Conservation (phyloP, 1,284 basidiomycete species). For the Vanrija pseudolonga region DNA sequence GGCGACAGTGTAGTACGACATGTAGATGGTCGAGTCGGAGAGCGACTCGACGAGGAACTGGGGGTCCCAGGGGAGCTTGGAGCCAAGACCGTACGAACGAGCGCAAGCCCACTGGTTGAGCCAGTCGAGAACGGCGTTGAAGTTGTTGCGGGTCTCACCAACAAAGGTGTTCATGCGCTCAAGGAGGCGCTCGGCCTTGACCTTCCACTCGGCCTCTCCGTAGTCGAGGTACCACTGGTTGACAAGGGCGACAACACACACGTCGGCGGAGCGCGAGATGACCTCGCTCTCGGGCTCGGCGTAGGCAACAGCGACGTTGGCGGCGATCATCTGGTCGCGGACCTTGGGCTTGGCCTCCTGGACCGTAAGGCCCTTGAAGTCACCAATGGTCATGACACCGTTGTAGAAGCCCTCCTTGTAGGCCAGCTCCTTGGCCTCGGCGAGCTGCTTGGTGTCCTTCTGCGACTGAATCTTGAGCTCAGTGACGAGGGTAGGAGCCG, state of each 20-base stretch:
- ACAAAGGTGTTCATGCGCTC: constrained; percentile 86
- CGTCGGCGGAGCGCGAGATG: constrained; percentile 83
- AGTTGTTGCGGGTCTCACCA: constrained; percentile 82
- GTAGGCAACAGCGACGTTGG: constrained; percentile 78
- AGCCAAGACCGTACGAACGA: constrained; percentile 91
- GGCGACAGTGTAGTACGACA: constrained; percentile 96
- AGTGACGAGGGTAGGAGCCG: constrained; percentile 81
- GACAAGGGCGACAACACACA: constrained; percentile 96
- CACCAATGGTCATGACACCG: constrained; percentile 84
- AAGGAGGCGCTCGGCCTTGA: constrained; percentile 76
- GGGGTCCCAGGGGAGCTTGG: constrained; percentile 94
- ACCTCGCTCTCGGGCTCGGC: constrained; percentile 94
- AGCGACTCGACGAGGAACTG: constrained; percentile 94
- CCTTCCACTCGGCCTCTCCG: constrained; percentile 85
- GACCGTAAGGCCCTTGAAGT: constrained; percentile 81
- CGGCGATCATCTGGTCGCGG: constrained; percentile 74
- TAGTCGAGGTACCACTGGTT: constrained; percentile 99
- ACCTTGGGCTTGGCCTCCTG: constrained; percentile 90
- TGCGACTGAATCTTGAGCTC: constrained; percentile 93
- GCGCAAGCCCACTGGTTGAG: constrained; percentile 99
- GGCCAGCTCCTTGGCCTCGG: constrained; percentile 94
- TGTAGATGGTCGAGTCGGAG: constrained; percentile 98
- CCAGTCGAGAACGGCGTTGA: constrained; percentile 91
- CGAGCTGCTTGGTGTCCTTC: constrained; percentile 87
- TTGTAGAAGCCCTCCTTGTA: constrained; percentile 99